Percentiles rank a stretch among this genome's conserved stretches.
phyloP scores from a whole-genome alignment of 208 protist species.

The Crithidia expoeki region DNA sequence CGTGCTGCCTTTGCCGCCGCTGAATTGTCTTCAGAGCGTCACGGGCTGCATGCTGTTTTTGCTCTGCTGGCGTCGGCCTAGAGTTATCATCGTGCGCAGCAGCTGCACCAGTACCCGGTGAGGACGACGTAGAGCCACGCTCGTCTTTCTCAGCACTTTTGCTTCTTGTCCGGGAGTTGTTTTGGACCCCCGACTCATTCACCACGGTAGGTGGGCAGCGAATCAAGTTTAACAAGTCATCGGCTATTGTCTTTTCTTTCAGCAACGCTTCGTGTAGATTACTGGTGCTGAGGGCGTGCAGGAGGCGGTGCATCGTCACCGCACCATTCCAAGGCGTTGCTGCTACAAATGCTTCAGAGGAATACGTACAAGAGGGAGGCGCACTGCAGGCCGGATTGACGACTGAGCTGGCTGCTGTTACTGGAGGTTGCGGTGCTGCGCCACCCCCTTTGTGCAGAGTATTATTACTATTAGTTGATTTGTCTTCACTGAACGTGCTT shows the following conservation, averaged over 20 bases:
- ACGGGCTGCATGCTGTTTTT: background rate
- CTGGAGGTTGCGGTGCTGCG: background rate
- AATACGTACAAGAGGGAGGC: no score
- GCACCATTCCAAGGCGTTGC: background rate
- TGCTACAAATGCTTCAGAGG: background rate
- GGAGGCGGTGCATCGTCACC: conserved; percentile 24
- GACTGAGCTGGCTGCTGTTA: background rate
- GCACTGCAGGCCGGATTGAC: background rate
- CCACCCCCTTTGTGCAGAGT: background rate
- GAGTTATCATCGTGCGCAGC: no score
- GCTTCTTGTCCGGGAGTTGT: no score
- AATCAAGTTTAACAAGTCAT: background rate
- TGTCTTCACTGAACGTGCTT: background rate
- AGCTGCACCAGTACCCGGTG: no score
- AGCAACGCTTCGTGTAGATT: conserved; percentile 18
- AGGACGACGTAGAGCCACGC: no score
- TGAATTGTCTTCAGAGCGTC: background rate
- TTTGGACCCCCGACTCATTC: no score
- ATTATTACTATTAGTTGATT: background rate
- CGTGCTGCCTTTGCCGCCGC: conserved; percentile 19
- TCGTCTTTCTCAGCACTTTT: no score
- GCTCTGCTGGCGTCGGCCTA: no score
- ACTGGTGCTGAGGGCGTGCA: conserved; percentile 16
- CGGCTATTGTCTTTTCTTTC: conserved; percentile 9
- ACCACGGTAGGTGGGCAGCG: background rate